Evolutionary conservation across 371 early-diverging fungal species (phyloP).

Genomic region (Mucor mucedo): DNA sequence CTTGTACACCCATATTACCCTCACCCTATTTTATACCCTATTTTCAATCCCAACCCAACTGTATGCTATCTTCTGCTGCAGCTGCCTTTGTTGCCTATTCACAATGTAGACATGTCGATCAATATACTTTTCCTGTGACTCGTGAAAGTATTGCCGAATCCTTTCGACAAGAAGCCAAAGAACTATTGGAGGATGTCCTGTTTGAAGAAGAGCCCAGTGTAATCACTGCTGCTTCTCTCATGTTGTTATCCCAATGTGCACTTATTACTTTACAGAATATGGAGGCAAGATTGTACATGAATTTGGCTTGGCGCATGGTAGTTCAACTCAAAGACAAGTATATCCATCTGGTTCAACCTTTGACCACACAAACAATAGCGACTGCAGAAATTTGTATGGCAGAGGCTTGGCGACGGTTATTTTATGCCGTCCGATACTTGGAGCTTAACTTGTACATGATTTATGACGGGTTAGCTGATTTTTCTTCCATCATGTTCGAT

Average conservation of each 20-base stretch:
- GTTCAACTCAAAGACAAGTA: constrained; percentile 34
- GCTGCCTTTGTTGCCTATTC: constrained; percentile 35
- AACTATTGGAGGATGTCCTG: constrained; percentile 31
- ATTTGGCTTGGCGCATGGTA: constrained; percentile 46
- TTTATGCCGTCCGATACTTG: constrained; percentile 38
- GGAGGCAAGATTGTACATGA: constrained; percentile 42
- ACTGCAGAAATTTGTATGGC: constrained; percentile 26
- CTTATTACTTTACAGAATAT: constrained; percentile 31
- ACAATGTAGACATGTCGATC: constrained; percentile 36
- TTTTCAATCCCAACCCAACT: constrained; percentile 25
- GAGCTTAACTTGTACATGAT: constrained; percentile 36
- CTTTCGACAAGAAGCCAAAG: constrained; percentile 36
- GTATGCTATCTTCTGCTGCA: constrained; percentile 36
- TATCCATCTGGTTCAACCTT: constrained; percentile 4
- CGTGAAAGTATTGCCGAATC: constrained; percentile 34
- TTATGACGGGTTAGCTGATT: constrained; percentile 33
- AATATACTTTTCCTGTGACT: constrained; percentile 9
- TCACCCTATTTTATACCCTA: constrained; percentile 31
- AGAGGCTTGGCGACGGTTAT: constrained; percentile 49
- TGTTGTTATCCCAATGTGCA: constrained; percentile 30
- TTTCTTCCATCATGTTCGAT: constrained; percentile 32
- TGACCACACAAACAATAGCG: constrained; percentile 10
- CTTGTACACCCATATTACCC: constrained; percentile 29
- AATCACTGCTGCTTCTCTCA: constrained; percentile 29
- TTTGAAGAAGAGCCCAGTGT: constrained; percentile 44